Evolutionary conservation across 352 stramenopile species (phyloP).

Genomic region (Globisporangium barbulae): DNA sequence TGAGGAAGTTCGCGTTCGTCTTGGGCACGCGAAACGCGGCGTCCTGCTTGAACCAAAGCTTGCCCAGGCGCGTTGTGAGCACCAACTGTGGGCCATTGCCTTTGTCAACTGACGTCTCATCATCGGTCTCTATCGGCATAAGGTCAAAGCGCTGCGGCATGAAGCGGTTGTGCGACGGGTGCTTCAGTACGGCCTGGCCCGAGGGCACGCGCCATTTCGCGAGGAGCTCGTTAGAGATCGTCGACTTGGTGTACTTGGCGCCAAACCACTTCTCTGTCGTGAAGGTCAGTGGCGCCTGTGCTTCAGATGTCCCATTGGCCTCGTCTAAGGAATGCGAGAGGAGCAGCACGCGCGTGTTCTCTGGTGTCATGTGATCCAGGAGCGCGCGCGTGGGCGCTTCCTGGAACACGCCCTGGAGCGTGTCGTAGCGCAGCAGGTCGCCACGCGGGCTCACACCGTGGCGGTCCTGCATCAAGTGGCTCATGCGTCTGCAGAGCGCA

Average conservation of each 20-base stretch:
- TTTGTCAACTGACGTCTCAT: neutral
- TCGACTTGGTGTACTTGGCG: constrained; percentile 39
- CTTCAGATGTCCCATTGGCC: constrained; percentile 1
- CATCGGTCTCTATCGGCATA: constrained; percentile 19
- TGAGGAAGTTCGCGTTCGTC: constrained; percentile 60
- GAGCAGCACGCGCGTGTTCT: constrained; percentile 59
- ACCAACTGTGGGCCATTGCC: constrained; percentile 29
- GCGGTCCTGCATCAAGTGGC: constrained; percentile 53
- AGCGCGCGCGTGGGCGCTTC: constrained; percentile 21
- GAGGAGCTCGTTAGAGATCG: constrained; percentile 31
- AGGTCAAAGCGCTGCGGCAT: constrained; percentile 62
- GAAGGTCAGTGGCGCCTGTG: constrained; percentile 4
- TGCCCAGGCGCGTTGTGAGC: constrained; percentile 30
- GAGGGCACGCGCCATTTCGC: constrained; percentile 20
- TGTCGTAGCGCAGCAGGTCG: constrained; percentile 58
- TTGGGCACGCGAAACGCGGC: constrained; percentile 61
- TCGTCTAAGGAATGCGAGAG: constrained; percentile 46
- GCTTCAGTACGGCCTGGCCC: constrained; percentile 13
- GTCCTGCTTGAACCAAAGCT: constrained; percentile 80
- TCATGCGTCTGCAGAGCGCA: constrained; percentile 40
- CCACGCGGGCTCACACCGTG: constrained; percentile 28
- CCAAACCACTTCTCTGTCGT: constrained; percentile 58
- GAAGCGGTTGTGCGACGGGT: constrained; percentile 52
- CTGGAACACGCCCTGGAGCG: constrained; percentile 51
- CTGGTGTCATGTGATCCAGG: constrained; percentile 37